These are phyloP conservation scores for Rhynchospora tenuis DNA, from an alignment of 176 grass and related monocot species.

Conservation along the genomic window DNA sequence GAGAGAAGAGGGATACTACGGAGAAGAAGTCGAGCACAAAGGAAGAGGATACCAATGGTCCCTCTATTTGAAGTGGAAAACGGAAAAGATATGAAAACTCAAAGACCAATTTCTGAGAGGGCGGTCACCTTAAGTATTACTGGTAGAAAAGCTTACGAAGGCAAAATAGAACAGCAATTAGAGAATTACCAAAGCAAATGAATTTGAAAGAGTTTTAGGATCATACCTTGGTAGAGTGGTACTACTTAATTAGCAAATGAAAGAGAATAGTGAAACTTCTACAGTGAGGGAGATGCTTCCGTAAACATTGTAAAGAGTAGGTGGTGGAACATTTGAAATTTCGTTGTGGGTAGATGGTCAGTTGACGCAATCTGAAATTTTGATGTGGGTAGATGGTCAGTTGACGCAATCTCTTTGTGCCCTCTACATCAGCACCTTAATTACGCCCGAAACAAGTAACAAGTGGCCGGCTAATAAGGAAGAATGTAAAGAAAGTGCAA, in stretches of 20 bases:
- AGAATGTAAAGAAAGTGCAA: no score
- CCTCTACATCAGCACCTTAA: no score
- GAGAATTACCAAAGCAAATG: not conserved
- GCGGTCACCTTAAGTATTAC: not conserved
- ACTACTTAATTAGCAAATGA: not conserved
- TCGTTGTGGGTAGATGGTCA: no score
- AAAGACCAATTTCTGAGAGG: not conserved
- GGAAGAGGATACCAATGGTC: slow-evolving; percentile 1
- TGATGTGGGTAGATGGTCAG: no score
- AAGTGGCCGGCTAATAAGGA: no score
- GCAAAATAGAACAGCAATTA: no score
- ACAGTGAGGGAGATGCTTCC: no score
- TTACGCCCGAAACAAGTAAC: no score
- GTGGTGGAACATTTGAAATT: no score
- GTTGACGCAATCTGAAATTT: no score
- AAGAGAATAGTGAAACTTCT: not conserved
- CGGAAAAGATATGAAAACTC: not conserved
- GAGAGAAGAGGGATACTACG: slow-evolving; percentile 16
- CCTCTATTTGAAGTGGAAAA: not conserved
- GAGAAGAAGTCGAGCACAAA: slow-evolving; percentile 1
- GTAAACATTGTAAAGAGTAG: no score
- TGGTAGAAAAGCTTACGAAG: not conserved
- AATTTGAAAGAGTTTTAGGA: not conserved
- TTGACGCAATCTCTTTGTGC: no score
- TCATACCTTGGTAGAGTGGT: not conserved